A percentile compares a stretch with the other conserved stretches of the same genome.
phyloP scores from a whole-genome alignment of 495 filamentous ascomycete species.

The Lophium mytilinum region DNA sequence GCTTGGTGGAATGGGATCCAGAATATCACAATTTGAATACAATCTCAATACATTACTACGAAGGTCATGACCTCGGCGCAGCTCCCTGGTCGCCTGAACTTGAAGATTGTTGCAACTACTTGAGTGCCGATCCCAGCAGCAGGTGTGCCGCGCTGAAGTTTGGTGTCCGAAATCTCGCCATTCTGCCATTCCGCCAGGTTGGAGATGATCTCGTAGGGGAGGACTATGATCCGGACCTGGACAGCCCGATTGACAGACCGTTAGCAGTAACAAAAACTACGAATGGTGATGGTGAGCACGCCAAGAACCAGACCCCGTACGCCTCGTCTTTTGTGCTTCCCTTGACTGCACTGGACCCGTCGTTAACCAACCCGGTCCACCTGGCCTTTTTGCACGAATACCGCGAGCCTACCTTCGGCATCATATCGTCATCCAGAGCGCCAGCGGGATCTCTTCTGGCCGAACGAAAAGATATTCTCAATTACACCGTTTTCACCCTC shows the following conservation, averaged over 20 bases:
- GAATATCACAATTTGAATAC: slow-evolving; percentile 68
- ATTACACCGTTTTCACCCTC: slow-evolving; percentile 89
- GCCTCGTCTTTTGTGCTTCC: slow-evolving; percentile 84
- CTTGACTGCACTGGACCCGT: slow-evolving; percentile 77
- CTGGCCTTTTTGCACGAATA: slow-evolving; percentile 94
- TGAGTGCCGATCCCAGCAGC: slow-evolving; percentile 84
- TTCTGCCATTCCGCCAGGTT: slow-evolving; percentile 79
- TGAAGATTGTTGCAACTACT: slow-evolving; percentile 60
- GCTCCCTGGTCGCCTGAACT: slow-evolving; percentile 68
- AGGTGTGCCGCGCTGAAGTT: slow-evolving; percentile 92
- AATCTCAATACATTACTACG: slow-evolving; percentile 94
- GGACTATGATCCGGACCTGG: slow-evolving; percentile 75
- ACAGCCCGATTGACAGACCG: slow-evolving; percentile 38
- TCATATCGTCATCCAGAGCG: slow-evolving; percentile 65
- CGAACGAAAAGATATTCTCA: slow-evolving; percentile 74
- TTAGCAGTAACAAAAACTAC: slow-evolving; percentile 13
- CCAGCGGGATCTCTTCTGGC: slow-evolving; percentile 64
- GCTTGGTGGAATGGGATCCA: slow-evolving; percentile 90
- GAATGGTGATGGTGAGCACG: slow-evolving; percentile 44
- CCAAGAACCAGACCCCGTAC: slow-evolving; percentile 65
- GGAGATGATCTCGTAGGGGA: slow-evolving; percentile 86
- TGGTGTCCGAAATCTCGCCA: slow-evolving; percentile 76
- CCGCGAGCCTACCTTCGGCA: slow-evolving; percentile 92
- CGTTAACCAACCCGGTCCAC: slow-evolving; percentile 77
- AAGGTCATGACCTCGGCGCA: slow-evolving; percentile 74